phyloP scores from a whole-genome alignment of 2,329 filamentous ascomycete species.

The Aspergillus terreus region DNA sequence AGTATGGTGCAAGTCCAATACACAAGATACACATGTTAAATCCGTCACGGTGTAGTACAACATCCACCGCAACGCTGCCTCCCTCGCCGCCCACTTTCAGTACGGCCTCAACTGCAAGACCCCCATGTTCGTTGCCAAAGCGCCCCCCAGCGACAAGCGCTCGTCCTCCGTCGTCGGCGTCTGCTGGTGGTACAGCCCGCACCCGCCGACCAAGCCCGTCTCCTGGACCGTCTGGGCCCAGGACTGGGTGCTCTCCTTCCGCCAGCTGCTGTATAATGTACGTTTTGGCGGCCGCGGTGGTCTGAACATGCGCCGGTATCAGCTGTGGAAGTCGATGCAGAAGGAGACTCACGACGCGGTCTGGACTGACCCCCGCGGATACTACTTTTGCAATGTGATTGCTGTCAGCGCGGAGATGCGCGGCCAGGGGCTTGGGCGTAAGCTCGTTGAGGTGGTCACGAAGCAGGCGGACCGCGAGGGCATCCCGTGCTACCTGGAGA shows the following conservation, averaged over 20 bases:
- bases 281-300: conserved; percentile 64
- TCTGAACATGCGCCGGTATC: conserved; percentile 63
- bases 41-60: conserved; percentile 49
- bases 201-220: conserved; percentile 43
- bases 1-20: neutral
- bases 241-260: conserved; percentile 62
- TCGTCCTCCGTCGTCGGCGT: conserved; percentile 59
- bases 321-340: conserved; percentile 68
- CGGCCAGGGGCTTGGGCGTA: conserved; percentile 63
- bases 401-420: conserved; percentile 64
- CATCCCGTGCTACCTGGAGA: conserved; percentile 67
- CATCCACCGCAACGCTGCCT: conserved; percentile 57
- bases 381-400: conserved; percentile 75
- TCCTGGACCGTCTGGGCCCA: conserved; percentile 63
- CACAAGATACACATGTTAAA: conserved; percentile 6
- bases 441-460: conserved; percentile 62
- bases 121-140: conserved; percentile 66
- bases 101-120: conserved; percentile 60
- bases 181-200: conserved; percentile 68
- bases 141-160: conserved; percentile 35
- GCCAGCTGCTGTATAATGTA: conserved; percentile 65
- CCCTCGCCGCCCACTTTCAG: conserved; percentile 59
- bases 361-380: conserved; percentile 64
- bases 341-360: conserved; percentile 57
- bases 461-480: conserved; percentile 61